phyloP scores from a whole-genome alignment of 2,329 filamentous ascomycete species.

The Coniochaeta sp. region DNA sequence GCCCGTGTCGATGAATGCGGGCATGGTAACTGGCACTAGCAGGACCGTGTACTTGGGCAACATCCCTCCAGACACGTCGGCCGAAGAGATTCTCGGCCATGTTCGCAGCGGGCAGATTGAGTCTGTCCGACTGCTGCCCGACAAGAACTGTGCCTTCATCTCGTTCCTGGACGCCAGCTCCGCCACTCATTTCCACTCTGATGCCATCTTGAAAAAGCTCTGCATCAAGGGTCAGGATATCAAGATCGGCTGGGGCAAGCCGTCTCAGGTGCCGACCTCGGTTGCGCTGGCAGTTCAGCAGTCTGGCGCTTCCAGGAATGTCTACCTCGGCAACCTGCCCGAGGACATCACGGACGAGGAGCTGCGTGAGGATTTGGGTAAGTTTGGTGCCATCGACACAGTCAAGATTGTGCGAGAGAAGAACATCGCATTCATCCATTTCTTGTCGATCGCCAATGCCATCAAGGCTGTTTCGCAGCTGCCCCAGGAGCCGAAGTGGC shows the following conservation, averaged over 20 bases:
- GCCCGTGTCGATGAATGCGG: conserved; percentile 68
- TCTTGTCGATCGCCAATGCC: conserved; percentile 92
- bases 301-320: conserved; percentile 91
- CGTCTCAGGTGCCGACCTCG: conserved; percentile 93
- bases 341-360: conserved; percentile 90
- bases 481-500: conserved; percentile 95
- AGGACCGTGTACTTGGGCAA: conserved; percentile 96
- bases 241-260: conserved; percentile 99
- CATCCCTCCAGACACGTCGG: conserved; percentile 94
- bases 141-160: conserved; percentile 99
- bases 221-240: conserved; percentile 98
- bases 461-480: conserved; percentile 97
- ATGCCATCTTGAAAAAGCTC: conserved; percentile 99
- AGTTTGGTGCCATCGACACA: conserved; percentile 94
- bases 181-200: conserved; percentile 97
- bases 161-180: conserved; percentile 97
- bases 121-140: conserved; percentile 90
- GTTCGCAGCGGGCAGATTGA: conserved; percentile 97
- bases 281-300: conserved; percentile 97
- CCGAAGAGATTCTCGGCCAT: conserved; percentile 93
- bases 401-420: conserved; percentile 98
- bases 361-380: conserved; percentile 86
- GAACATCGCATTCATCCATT: conserved; percentile 95
- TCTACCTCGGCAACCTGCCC: conserved; percentile 88
- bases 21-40: conserved; percentile 82